Conservation (phyloP, 164 flowering plant species). For the Liquidambar formosana region DNA sequence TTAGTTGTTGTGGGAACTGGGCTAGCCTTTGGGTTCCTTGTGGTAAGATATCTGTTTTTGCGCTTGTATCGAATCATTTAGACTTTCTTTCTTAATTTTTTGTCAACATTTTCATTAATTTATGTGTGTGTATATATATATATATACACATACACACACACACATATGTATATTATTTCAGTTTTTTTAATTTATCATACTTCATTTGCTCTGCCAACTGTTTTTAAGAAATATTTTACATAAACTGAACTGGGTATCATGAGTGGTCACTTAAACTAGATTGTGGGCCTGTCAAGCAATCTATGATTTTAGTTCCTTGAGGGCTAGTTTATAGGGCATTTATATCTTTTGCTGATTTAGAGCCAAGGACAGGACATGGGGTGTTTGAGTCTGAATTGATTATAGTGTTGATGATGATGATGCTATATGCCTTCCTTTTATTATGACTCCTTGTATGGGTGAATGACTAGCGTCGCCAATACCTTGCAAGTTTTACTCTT, state of each 20-base stretch:
- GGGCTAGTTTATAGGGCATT: not conserved
- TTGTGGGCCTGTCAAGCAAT: not conserved
- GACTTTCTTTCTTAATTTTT: not conserved
- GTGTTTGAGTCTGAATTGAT: not conserved
- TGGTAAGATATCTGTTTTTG: slow-evolving; percentile 54
- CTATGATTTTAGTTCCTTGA: not conserved
- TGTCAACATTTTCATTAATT: not conserved
- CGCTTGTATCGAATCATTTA: not conserved
- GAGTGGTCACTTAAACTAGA: not conserved
- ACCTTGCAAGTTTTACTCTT: too few relatives aligned
- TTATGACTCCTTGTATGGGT: too few relatives aligned
- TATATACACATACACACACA: too few relatives aligned
- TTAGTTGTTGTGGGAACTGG: slow-evolving; percentile 87
- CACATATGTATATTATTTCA: too few relatives aligned
- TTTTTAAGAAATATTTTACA: not conserved
- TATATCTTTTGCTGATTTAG: not conserved
- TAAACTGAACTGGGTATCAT: too few relatives aligned
- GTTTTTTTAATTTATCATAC: too few relatives aligned
- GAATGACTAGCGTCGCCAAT: too few relatives aligned
- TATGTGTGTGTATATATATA: too few relatives aligned
- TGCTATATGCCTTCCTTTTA: too few relatives aligned
- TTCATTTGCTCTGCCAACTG: not conserved
- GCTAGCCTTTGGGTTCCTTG: slow-evolving; percentile 93
- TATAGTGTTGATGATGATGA: not conserved
- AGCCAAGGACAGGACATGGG: not conserved